These are phyloP conservation scores for Cavenderia fasciculata DNA, from an alignment of 78 protist species.

Conservation along the genomic window DNA sequence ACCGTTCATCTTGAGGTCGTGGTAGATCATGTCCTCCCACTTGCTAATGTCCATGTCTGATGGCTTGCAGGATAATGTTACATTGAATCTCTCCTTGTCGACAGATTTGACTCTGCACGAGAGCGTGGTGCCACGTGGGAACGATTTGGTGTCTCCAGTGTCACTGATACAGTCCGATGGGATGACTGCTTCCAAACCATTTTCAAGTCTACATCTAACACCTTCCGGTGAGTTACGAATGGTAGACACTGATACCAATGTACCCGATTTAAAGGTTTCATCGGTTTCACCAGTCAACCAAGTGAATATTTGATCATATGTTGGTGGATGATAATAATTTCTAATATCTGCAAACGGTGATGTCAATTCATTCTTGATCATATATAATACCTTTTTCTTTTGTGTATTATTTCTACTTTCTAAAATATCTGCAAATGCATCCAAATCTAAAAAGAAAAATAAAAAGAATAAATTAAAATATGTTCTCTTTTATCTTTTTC, in stretches of 20 bases:
- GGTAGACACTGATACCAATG: slow-evolving; percentile 40
- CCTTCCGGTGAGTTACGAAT: neutral
- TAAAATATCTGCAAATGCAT: slow-evolving; percentile 40
- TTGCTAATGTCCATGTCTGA: slow-evolving; percentile 12
- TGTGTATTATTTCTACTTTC: slow-evolving; percentile 29
- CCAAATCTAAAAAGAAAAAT: too few relatives aligned
- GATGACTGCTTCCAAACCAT: slow-evolving; percentile 44
- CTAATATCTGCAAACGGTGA: slow-evolving; percentile 61
- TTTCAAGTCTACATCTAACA: slow-evolving; percentile 52
- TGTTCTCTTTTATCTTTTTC: too few relatives aligned
- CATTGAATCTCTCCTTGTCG: slow-evolving; percentile 45
- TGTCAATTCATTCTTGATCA: slow-evolving; percentile 47
- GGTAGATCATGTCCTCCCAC: slow-evolving; percentile 36
- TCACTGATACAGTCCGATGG: slow-evolving; percentile 37
- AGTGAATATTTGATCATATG: slow-evolving; percentile 6
- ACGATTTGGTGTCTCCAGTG: neutral
- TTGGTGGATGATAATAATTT: slow-evolving; percentile 27
- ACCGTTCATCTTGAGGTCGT: slow-evolving; percentile 12
- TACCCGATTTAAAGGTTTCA: slow-evolving; percentile 29
- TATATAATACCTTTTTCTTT: slow-evolving; percentile 9
- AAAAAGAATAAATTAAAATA: too few relatives aligned
- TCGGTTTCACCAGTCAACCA: slow-evolving; percentile 72
- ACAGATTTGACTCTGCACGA: slow-evolving; percentile 23
- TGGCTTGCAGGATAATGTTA: slow-evolving; percentile 36
- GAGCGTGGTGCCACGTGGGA: slow-evolving; percentile 36